phyloP scores from a whole-genome alignment of 78 protist species.

The Carpediemonas membranifera region DNA sequence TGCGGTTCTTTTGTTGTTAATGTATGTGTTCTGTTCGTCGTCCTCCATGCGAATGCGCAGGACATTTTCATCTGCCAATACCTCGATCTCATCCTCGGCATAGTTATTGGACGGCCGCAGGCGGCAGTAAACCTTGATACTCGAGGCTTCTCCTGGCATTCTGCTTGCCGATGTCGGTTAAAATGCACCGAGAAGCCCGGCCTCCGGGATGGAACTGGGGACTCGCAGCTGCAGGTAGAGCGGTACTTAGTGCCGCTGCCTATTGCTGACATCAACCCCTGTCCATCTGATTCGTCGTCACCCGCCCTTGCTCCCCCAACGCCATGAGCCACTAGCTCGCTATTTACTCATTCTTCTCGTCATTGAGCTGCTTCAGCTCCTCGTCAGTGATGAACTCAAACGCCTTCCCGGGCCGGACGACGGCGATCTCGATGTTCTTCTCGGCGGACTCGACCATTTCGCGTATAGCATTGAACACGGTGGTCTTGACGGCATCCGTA shows the following conservation, averaged over 20 bases:
- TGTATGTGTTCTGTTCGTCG: background rate
- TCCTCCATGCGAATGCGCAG: background rate
- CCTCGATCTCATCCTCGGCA: background rate
- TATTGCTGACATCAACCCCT: no score
- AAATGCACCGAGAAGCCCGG: no score
- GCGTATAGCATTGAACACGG: background rate
- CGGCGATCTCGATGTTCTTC: slow-evolving; percentile 81
- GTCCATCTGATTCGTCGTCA: background rate
- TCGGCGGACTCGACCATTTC: slow-evolving; percentile 86
- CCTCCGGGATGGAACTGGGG: no score
- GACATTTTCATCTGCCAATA: background rate
- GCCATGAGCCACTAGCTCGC: background rate
- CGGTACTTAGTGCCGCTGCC: no score
- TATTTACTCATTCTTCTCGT: background rate
- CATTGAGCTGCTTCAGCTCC: no score
- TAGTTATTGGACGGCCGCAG: background rate
- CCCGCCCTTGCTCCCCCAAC: background rate
- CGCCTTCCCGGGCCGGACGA: slow-evolving; percentile 39
- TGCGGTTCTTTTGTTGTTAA: background rate
- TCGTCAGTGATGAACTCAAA: slow-evolving; percentile 27
- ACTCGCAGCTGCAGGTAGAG: no score
- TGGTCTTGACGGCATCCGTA: background rate
- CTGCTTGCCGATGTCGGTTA: no score
- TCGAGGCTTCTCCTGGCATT: background rate
- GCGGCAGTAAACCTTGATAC: background rate